These are phyloP conservation scores for Tylopilus felleus DNA, from an alignment of 768 basidiomycete species.

Conservation along the genomic window DNA sequence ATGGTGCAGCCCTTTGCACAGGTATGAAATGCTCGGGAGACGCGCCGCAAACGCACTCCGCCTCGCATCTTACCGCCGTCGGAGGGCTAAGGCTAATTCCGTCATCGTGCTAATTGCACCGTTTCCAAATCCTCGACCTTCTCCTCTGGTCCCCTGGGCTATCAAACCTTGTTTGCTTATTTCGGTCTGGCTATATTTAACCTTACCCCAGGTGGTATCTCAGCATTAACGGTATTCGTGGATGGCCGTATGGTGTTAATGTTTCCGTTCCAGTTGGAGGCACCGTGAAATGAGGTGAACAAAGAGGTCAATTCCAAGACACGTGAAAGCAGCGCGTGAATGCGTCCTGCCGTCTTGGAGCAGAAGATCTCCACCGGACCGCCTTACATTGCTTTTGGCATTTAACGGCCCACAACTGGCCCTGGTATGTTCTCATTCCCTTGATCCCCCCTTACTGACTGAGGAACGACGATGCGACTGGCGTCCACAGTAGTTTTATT, in stretches of 20 bases:
- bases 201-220: background rate
- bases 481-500: slow-evolving; percentile 14
- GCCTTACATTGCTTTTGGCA: slow-evolving; percentile 2
- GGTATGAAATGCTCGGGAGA: background rate
- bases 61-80: background rate
- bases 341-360: background rate
- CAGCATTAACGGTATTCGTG: background rate
- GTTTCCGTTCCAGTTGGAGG: background rate
- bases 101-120: background rate
- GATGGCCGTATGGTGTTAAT: background rate
- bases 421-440: slow-evolving; percentile 5
- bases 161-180: background rate
- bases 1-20: background rate
- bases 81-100: too few species aligned
- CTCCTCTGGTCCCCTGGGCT: background rate
- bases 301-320: background rate
- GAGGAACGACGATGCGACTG: slow-evolving; percentile 15
- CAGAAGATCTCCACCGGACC: slow-evolving; percentile 2
- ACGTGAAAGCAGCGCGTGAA: background rate
- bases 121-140: background rate
- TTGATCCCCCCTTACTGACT: background rate
- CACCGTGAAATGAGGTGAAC: background rate
- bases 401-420: slow-evolving; percentile 14
- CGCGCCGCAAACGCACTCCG: background rate
- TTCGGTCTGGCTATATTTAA: background rate